Evolutionary conservation across 176 grass and related monocot genomes (phyloP).

Genomic region (Ananas comosus): DNA sequence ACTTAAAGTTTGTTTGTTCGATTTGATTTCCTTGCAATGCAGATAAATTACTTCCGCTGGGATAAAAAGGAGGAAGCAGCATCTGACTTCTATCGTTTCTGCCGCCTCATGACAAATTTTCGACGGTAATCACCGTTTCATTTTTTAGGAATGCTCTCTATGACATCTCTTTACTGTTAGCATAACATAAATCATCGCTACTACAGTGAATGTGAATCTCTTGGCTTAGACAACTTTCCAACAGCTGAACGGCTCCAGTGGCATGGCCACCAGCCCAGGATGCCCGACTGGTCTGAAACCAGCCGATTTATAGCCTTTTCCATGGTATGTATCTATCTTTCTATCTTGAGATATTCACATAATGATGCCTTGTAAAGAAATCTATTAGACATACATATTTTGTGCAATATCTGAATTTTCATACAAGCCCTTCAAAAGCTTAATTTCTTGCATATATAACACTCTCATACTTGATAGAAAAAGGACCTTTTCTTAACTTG

Average conservation of each 20-base stretch:
- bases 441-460: too few species aligned
- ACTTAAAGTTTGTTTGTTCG: background rate
- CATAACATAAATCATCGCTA: background rate
- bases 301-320: slow-evolving; percentile 87
- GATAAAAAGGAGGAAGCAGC: slow-evolving; percentile 64
- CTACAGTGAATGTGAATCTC: slow-evolving; percentile 53
- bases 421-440: too few species aligned
- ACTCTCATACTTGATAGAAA: too few species aligned
- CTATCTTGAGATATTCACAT: too few species aligned
- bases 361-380: too few species aligned
- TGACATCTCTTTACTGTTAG: background rate
- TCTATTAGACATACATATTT: too few species aligned
- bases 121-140: slow-evolving; percentile 35
- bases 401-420: too few species aligned
- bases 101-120: slow-evolving; percentile 62
- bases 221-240: slow-evolving; percentile 83
- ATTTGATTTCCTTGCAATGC: slow-evolving; percentile 16
- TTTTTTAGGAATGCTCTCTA: background rate
- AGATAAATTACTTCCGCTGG: slow-evolving; percentile 96
- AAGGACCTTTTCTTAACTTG: too few species aligned
- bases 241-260: slow-evolving; percentile 53
- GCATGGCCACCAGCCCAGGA: slow-evolving; percentile 66
- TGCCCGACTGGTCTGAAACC: slow-evolving; percentile 61
- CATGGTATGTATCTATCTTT: slow-evolving; percentile 31
- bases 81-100: slow-evolving; percentile 62